A percentile compares a stretch with the other conserved stretches of the same genome.
Conservation (phyloP, 192 early-diverging fungal genomes). For the Backusella westeae region DNA sequence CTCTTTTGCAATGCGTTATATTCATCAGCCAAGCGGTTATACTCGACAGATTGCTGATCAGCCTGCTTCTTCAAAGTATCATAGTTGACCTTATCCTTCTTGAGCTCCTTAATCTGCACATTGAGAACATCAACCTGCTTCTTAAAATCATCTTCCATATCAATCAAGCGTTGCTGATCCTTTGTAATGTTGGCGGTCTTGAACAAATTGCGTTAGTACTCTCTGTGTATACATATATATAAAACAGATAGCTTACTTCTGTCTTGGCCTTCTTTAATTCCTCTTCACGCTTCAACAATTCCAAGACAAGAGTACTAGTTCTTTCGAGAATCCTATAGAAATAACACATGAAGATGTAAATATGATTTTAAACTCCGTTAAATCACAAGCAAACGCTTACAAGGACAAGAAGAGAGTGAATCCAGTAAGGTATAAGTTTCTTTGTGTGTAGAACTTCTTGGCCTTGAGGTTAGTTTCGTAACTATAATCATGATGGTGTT, state of each 20-base stretch:
- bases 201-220: not conserved
- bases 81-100: slow-evolving; percentile 30
- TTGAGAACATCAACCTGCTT: slow-evolving; percentile 19
- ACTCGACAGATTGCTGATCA: slow-evolving; percentile 27
- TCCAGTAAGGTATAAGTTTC: slow-evolving; percentile 61
- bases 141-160: slow-evolving; percentile 22
- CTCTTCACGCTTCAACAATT: slow-evolving; percentile 51
- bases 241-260: not conserved
- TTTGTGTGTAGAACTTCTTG: slow-evolving; percentile 56
- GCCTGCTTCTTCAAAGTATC: slow-evolving; percentile 32
- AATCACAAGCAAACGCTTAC: slow-evolving; percentile 20
- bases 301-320: slow-evolving; percentile 49
- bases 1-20: slow-evolving; percentile 22
- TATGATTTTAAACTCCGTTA: not conserved
- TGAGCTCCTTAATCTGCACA: slow-evolving; percentile 24
- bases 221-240: not conserved
- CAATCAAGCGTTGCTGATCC: slow-evolving; percentile 30
- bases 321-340: slow-evolving; percentile 49
- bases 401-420: slow-evolving; percentile 60
- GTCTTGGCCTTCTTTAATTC: slow-evolving; percentile 19
- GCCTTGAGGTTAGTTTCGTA: slow-evolving; percentile 41
- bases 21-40: slow-evolving; percentile 28
- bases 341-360: not conserved
- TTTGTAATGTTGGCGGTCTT: slow-evolving; percentile 16
- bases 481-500: slow-evolving; percentile 33